Base-by-base conservation (phyloP, 768 basidiomycete species). In the Candolleomyces eurysporus region DNA sequence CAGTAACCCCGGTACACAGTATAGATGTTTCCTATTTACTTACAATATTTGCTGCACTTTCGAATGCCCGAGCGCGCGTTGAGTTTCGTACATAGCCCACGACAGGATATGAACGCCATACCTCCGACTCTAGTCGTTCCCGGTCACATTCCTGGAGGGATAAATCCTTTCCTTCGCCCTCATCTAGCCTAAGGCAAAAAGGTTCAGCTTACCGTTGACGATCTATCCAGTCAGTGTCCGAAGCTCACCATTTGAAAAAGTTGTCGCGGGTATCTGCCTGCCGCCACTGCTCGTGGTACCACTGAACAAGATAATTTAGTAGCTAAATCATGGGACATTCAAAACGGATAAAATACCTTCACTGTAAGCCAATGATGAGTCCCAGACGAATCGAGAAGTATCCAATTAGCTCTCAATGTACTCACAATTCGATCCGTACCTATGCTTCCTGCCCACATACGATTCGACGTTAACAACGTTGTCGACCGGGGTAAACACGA, bases 391-490 rank as follows among this genome's bases (percentile, higher is more conserved):
- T 26, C 26, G 26, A 39, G 13, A 49, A 43, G 22, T 43, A 40
- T 22, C 9, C 36, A 22, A n/a, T n/a, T 30, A 7, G 46, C 30
- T 40, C 48, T 36, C 13, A 58, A 55, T 49, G 30, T 16, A 74
- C 79, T 76, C 73, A 85, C 84, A 71, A 68, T 86, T 86, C 45
- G 84, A 82, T 11, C 85, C 85, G 76, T 86, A 87, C 13, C 85
- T 78, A 68, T 87, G 86, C 65, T 85, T 86, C 36, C 84, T 74
- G 45, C 19, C 79, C 60, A 8, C 46, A 61, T 54, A 6, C 14
- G 51, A 17, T 36, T 46, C 26, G 26, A 26, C 26, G 26, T 26
- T 26, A 26, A 26, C 26, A 26, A 26, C 26, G 4, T 26, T 26
- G 26, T 26, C 26, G 4, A 26, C 26, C 26, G 4, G 4, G 4